Evolutionary conservation across 164 flowering plant genomes (phyloP), one percentile per base, ranked within the genome.

Genomic region (Piper betle): DNA sequence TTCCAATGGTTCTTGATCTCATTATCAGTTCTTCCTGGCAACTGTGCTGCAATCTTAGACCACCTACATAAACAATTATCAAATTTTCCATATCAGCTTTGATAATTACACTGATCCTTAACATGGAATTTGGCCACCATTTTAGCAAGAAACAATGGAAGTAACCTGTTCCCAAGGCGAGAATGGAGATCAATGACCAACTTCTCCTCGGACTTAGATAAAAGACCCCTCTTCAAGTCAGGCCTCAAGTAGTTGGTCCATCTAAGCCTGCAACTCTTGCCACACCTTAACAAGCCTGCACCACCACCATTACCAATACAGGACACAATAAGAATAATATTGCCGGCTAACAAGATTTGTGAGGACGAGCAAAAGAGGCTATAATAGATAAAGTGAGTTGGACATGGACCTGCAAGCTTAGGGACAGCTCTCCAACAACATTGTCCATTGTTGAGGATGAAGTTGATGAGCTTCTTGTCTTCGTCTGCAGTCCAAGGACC

Each of bases 381-480:
- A 20, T 8, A 42, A 42, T 60, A 19, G 52, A 17, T 4, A 13
- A 3, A 2, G 55, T 13, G 43, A 65, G 53, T 39, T 6, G n/a
- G 39, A 50, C 8, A 7, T 7, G 55, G 73, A 80, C 90, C 87
- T 76, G 87, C 86, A 63, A 82, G 86, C 72, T 84, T 81, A 55
- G 90, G 90, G 62, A 84, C 85, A 69, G 86, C 85, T 74, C 85
- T 78, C 90, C 90, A 84, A 66, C 90, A 84, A 74, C 87, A 84
- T 76, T 84, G 90, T 79, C 90, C 90, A 74, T 82, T 82, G 71
- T 77, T 79, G 67, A 84, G 80, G 71, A 84, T 84, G 80, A 84
- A 84, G 72, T 72, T 82, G 73, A 84, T 81, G 68, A 82, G 85
- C 72, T 80, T 84, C 80, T 72, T 79, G 68, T 84, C 89, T 55